Conservation (phyloP, 2,329 filamentous ascomycete species). For the Exophiala mesophila region DNA sequence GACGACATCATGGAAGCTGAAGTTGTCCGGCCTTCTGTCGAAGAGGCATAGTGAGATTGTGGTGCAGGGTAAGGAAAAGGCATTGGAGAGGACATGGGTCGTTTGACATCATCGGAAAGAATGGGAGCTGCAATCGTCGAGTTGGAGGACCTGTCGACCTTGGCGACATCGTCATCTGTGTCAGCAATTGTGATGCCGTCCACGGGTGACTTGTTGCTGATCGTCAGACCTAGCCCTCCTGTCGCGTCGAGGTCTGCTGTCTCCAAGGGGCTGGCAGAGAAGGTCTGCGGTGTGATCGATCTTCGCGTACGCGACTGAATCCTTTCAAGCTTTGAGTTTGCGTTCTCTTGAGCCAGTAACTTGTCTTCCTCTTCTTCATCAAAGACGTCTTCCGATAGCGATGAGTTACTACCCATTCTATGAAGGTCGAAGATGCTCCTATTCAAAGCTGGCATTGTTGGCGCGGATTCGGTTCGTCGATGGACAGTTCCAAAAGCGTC, state of each 20-base stretch:
- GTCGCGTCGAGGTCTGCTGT: conserved; percentile 20
- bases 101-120: conserved; percentile 28
- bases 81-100: conserved; percentile 39
- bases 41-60: conserved; percentile 36
- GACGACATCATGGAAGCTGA: conserved; percentile 43
- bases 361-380: conserved; percentile 49
- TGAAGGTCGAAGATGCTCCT: conserved; percentile 36
- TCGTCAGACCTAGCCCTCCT: conserved; percentile 22
- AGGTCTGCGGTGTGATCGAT: background rate
- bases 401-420: conserved; percentile 36
- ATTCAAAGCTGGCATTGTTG: conserved; percentile 46
- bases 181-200: conserved; percentile 24
- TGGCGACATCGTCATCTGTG: conserved; percentile 21
- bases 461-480: conserved; percentile 47
- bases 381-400: conserved; percentile 44
- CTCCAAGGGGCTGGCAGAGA: background rate
- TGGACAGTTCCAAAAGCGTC: conserved; percentile 31
- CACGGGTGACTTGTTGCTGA: conserved; percentile 12
- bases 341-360: conserved; percentile 35
- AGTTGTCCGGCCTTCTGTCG: conserved; percentile 32
- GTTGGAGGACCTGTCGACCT: conserved; percentile 23
- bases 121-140: conserved; percentile 26
- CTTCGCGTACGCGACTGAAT: background rate
- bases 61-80: conserved; percentile 37
- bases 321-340: conserved; percentile 4